Base-by-base conservation (phyloP, 2,329 filamentous ascomycete species). In the Penicillium sp. region DNA sequence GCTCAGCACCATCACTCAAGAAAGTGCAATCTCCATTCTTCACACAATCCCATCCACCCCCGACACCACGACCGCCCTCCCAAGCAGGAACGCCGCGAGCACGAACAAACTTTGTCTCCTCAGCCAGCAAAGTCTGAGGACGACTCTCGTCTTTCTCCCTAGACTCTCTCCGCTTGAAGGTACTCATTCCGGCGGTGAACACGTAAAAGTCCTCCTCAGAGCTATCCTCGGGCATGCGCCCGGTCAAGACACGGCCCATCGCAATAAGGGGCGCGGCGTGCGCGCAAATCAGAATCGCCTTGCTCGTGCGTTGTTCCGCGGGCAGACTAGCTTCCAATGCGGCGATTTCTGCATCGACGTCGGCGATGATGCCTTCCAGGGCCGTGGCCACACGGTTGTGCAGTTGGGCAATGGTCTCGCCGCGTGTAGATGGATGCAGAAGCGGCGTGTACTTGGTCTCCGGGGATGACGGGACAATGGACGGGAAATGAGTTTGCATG, bases 251-350 rank as follows among this genome's bases (percentile, higher is more conserved):
- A 42, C 95, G 84, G 0, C 94, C 94, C 66, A 95, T 85, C 8
- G 90, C 89, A 72, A 99, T 97, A 69, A 98, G 85, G 11, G 89
- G 87, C 4, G 95, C 95, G 1, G 95, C 95, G 79, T 99, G 95
- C 1, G 91, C 90, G 77, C 91, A 96, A 41, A 99, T 82, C 42
- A 97, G 76, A 25, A 96, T 82, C 0, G 90, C 84, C 61, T 75
- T 78, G 58, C 67, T 74, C 6, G 68, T 85, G 86, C 37, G 82
- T 80, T 41, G 84, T 81, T n/a, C 60, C 7, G 59, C 49, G 10
- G 87, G 85, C 51, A 90, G 83, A n/a, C 76, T 75, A 3, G 70
- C 65, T 45, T 78, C 76, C 4, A 71, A 58, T 5, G 67, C 64
- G 7, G 69, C 55, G 53, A 79, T 80, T 51, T 86, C 83, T 6